These are phyloP conservation scores for Cercospora sp. DNA, from an alignment of 2,329 filamentous ascomycete species.

Conservation along the genomic window DNA sequence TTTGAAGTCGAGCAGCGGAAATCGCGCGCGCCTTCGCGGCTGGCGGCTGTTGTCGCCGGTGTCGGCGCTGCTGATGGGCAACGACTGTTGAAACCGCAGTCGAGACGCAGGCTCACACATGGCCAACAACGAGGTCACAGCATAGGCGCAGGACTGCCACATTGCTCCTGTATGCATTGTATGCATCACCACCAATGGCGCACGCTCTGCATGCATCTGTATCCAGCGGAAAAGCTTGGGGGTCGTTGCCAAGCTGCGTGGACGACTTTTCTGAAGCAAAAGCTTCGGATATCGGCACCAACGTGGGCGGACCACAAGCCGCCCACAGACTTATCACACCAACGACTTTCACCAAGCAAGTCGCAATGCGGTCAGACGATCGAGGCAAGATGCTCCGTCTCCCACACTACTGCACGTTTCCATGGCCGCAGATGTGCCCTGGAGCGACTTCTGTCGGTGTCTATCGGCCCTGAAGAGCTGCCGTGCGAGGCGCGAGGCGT, in stretches of 20 bases:
- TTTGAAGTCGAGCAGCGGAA: background rate
- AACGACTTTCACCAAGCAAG: background rate
- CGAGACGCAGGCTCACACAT: background rate
- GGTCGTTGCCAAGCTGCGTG: background rate
- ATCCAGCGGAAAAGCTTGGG: background rate
- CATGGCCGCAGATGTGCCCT: background rate
- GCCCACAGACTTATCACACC: background rate
- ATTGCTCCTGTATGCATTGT: background rate
- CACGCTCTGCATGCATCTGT: background rate
- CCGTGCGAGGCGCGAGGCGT: conserved; percentile 4
- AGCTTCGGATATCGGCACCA: conserved; percentile 1
- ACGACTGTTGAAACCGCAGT: background rate
- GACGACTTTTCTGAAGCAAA: background rate
- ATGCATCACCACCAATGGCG: background rate
- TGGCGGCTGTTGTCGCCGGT: background rate
- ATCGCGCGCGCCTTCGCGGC: background rate
- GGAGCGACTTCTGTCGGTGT: background rate
- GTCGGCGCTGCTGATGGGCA: background rate
- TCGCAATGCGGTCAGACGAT: background rate
- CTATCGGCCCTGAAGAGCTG: background rate
- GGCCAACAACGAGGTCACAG: background rate
- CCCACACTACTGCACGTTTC: background rate
- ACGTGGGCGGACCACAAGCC: background rate
- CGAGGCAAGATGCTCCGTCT: background rate
- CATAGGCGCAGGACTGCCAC: background rate